These are phyloP conservation scores for Chlamydomonas asymmetrica DNA, from an alignment of 139 green algal genomes.

Conservation along the genomic window DNA sequence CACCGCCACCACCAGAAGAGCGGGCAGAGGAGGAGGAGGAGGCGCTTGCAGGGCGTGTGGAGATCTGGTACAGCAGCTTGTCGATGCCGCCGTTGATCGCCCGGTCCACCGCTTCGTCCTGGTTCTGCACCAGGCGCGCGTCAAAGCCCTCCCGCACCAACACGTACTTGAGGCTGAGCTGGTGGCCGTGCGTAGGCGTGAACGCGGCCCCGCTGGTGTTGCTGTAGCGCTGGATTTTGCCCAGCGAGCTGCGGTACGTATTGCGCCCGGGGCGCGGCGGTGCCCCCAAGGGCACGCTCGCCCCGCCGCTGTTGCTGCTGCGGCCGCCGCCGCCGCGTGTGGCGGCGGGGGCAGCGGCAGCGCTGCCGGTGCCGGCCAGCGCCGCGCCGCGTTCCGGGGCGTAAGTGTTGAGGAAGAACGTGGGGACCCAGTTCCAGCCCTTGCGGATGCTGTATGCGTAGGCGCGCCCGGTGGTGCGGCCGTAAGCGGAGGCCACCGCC, in stretches of 20 bases:
- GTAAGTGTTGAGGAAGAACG: neutral
- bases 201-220: slow-evolving; percentile 8
- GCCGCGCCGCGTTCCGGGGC: too few species aligned
- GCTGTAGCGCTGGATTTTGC: slow-evolving; percentile 8
- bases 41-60: too few species aligned
- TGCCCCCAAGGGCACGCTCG: neutral
- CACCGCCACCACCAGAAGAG: too few species aligned
- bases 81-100: slow-evolving; percentile 23
- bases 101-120: slow-evolving; percentile 5
- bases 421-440: slow-evolving; percentile 13
- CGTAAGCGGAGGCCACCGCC: neutral
- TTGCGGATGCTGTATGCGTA: slow-evolving; percentile 12
- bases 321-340: neutral
- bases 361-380: too few species aligned
- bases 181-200: slow-evolving; percentile 4
- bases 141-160: slow-evolving; percentile 18
- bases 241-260: neutral
- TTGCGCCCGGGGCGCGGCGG: neutral
- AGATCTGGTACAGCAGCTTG: slow-evolving; percentile 14
- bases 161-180: slow-evolving; percentile 24
- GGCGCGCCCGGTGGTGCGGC: neutral
- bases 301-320: neutral
- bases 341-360: neutral
- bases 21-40: too few species aligned
- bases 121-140: slow-evolving; percentile 18